Conservation (phyloP, 2,329 filamentous ascomycete genomes). For the Fusarium sarcochroum region DNA sequence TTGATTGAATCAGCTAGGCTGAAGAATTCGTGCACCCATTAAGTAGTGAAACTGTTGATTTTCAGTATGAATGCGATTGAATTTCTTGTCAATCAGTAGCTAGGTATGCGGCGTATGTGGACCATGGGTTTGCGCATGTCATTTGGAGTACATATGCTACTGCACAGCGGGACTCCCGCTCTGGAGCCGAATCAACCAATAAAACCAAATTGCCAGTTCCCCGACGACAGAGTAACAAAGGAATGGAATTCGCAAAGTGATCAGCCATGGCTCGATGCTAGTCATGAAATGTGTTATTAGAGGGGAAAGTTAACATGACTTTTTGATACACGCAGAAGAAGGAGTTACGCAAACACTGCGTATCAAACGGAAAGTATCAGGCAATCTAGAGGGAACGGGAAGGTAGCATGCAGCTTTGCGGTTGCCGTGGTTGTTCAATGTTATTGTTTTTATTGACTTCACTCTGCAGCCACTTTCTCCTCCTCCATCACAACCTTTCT, state of each 20-base stretch:
- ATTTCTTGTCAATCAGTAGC: neutral
- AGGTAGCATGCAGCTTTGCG: constrained; percentile 20
- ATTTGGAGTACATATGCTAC: constrained; percentile 27
- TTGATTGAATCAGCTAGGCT: too few relatives aligned
- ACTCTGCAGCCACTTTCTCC: constrained; percentile 1
- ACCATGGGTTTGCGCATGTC: constrained; percentile 12
- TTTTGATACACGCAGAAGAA: neutral
- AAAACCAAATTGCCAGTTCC: neutral
- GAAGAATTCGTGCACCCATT: too few relatives aligned
- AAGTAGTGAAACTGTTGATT: neutral
- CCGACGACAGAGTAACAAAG: constrained; percentile 1
- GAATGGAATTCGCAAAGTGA: constrained; percentile 14
- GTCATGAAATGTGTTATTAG: neutral
- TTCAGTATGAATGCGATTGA: too few relatives aligned
- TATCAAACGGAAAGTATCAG: neutral
- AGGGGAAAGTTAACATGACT: neutral
- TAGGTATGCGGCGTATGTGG: neutral
- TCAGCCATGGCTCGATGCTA: neutral
- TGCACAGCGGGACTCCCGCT: constrained; percentile 39
- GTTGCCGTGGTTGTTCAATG: constrained; percentile 37
- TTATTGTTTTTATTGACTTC: constrained; percentile 40
- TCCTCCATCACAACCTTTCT: constrained; percentile 31
- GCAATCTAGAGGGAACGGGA: neutral
- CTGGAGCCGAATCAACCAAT: constrained; percentile 32
- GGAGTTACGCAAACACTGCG: neutral